Conservation (phyloP, 1,284 basidiomycete genomes). For the Earliella scabrosa region DNA sequence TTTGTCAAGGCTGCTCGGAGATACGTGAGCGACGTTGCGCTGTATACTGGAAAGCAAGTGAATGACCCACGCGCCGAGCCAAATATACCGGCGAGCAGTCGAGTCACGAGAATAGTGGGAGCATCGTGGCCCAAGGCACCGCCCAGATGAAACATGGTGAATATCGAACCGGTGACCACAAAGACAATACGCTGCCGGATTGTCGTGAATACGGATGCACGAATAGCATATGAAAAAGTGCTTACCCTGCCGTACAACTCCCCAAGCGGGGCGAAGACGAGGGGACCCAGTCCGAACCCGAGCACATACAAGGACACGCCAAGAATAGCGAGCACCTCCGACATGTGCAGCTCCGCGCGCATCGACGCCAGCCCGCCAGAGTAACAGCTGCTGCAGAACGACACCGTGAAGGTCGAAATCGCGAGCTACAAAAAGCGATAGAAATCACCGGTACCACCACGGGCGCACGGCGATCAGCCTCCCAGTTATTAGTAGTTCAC, state of each 20-base stretch:
- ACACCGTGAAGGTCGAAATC: slow-evolving; percentile 57
- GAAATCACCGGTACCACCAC: not conserved
- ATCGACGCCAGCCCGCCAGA: slow-evolving; percentile 57
- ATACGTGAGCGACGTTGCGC: too few relatives aligned
- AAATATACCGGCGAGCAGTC: slow-evolving; percentile 62
- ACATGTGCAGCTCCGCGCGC: slow-evolving; percentile 51
- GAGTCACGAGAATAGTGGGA: slow-evolving; percentile 60
- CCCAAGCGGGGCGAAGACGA: slow-evolving; percentile 53
- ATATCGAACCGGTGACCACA: slow-evolving; percentile 58
- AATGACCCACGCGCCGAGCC: slow-evolving; percentile 54
- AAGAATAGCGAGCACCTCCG: slow-evolving; percentile 57
- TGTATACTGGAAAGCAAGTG: too few relatives aligned
- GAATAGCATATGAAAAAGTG: slow-evolving; percentile 8
- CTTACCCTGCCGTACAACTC: slow-evolving; percentile 50
- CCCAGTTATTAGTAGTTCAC: not conserved
- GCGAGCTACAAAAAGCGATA: slow-evolving; percentile 26
- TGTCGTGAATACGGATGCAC: too few relatives aligned
- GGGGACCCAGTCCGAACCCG: slow-evolving; percentile 48
- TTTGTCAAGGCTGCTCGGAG: slow-evolving; percentile 65
- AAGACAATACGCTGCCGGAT: slow-evolving; percentile 52
- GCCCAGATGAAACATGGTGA: slow-evolving; percentile 66
- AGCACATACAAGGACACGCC: slow-evolving; percentile 68
- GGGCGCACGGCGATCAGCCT: not conserved
- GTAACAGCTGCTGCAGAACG: slow-evolving; percentile 65
- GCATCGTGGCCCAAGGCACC: slow-evolving; percentile 64